Conservation (phyloP, 2,329 filamentous ascomycete genomes). For the Pezicula neosporulosa region DNA sequence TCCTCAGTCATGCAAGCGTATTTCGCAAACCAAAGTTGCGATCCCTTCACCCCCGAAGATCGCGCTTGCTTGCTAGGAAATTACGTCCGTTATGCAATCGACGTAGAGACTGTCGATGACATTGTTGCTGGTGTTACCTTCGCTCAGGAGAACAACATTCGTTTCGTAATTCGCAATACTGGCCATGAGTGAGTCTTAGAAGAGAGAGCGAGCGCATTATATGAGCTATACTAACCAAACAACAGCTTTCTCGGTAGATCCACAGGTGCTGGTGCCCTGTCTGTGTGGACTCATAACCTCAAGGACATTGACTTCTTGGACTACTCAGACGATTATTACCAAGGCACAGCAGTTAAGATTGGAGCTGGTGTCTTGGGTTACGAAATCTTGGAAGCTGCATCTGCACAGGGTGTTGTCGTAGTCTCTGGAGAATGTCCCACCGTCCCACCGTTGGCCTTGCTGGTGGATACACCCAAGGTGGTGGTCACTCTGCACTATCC, state of each 20-base stretch:
- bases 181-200: slow-evolving; percentile 33
- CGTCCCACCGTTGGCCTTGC: slow-evolving; percentile 36
- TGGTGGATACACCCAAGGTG: slow-evolving; percentile 54
- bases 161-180: slow-evolving; percentile 36
- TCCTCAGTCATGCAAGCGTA: not conserved
- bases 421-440: slow-evolving; percentile 50
- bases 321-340: slow-evolving; percentile 27
- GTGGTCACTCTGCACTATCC: slow-evolving; percentile 52
- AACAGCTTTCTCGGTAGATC: slow-evolving; percentile 44
- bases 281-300: slow-evolving; percentile 44
- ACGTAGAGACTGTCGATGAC: slow-evolving; percentile 3
- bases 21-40: slow-evolving; percentile 3
- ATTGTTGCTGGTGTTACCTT: slow-evolving; percentile 24
- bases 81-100: slow-evolving; percentile 16
- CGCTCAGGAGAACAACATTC: slow-evolving; percentile 27
- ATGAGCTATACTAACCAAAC: not conserved
- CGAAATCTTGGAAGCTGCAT: slow-evolving; percentile 36
- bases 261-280: slow-evolving; percentile 38
- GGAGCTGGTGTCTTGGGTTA: slow-evolving; percentile 40
- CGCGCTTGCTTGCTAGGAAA: slow-evolving; percentile 4
- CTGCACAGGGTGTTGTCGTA: slow-evolving; percentile 39
- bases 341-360: slow-evolving; percentile 28
- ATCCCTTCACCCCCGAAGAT: not conserved
- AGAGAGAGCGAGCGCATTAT: not conserved
- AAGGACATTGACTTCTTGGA: slow-evolving; percentile 35